Conservation (phyloP, 352 stramenopile species). For the Plasmopara muralis region DNA sequence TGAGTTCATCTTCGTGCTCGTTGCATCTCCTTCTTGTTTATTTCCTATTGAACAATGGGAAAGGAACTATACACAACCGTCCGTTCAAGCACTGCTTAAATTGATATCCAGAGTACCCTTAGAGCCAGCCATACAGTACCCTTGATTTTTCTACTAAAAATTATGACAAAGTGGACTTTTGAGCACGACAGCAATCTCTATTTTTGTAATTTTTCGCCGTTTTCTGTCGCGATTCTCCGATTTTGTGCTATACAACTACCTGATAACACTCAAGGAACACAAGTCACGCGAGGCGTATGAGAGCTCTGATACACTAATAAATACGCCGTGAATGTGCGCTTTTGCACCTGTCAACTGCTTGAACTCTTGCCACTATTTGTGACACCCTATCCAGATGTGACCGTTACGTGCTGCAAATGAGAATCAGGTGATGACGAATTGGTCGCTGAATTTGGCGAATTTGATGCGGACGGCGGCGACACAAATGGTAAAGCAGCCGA, state of each 20-base stretch:
- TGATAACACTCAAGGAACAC: constrained; percentile 20
- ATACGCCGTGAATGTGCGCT: constrained; percentile 31
- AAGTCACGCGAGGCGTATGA: constrained; percentile 23
- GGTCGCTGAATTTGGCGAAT: constrained; percentile 29
- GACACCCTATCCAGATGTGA: constrained; percentile 50
- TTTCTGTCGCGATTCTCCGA: not conserved
- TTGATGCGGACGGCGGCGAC: constrained; percentile 29
- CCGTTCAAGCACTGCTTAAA: too few species aligned
- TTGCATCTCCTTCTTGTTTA: too few species aligned
- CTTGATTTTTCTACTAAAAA: too few species aligned
- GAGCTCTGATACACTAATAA: constrained; percentile 43
- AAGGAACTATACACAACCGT: too few species aligned
- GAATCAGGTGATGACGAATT: constrained; percentile 43
- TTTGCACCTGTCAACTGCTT: constrained; percentile 18
- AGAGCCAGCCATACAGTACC: too few species aligned
- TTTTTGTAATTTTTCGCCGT: constrained; percentile 15
- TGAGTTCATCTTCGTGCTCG: too few species aligned
- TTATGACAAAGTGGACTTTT: constrained; percentile 2
- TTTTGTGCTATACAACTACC: constrained; percentile 23
- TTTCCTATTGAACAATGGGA: too few species aligned
- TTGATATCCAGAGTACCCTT: too few species aligned
- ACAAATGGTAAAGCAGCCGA: constrained; percentile 36
- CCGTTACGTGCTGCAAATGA: constrained; percentile 59
- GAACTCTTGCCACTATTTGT: constrained; percentile 5
- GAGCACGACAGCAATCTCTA: constrained; percentile 16